These are phyloP conservation scores for Aspergillus cavernicola DNA, from an alignment of 495 filamentous ascomycete genomes.

Conservation along the genomic window DNA sequence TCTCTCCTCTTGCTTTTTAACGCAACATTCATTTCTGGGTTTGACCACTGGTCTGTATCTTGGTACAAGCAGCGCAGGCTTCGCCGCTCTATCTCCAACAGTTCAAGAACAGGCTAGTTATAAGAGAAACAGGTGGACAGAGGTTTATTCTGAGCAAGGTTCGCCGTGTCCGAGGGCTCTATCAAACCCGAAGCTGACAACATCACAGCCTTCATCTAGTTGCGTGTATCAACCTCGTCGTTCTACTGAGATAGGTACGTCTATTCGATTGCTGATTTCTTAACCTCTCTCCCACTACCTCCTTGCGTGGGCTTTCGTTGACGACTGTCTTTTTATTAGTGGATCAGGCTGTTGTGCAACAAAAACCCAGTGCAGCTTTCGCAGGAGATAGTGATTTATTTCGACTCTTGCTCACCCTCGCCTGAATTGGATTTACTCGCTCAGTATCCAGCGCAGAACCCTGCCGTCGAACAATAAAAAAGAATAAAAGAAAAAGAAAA, in stretches of 20 bases:
- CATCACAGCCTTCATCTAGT: no score
- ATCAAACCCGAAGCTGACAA: no score
- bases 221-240: no score
- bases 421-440: conserved; percentile 1
- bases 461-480: not conserved
- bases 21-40: conserved; percentile 10
- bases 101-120: conserved; percentile 7
- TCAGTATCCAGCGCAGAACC: not conserved
- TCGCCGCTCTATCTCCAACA: conserved; percentile 20
- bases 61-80: conserved; percentile 26
- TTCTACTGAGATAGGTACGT: no score
- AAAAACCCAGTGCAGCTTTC: no score
- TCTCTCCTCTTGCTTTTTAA: conserved; percentile 10
- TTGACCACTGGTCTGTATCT: conserved; percentile 26
- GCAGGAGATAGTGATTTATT: no score
- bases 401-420: not conserved
- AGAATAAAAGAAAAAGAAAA: not conserved
- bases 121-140: conserved; percentile 1
- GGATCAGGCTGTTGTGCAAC: no score
- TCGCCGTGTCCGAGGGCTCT: not conserved
- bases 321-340: no score
- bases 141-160: conserved; percentile 1
- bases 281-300: no score
- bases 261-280: no score
- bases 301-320: no score